These are phyloP conservation scores for Physaria fendleri DNA, from an alignment of 345 rosid species.

Conservation along the genomic window DNA sequence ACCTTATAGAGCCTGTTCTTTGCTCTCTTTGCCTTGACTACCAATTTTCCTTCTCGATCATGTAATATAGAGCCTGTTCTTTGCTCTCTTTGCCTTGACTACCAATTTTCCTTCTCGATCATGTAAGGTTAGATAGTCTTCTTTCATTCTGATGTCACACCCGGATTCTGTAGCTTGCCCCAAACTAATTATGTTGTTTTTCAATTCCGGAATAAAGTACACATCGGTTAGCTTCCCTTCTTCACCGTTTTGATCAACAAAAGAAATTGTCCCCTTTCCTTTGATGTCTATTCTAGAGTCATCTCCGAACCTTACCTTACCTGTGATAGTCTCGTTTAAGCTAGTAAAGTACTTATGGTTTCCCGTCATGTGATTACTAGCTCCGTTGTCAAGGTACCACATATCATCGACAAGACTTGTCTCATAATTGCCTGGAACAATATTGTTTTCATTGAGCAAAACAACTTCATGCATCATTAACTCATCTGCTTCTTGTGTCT, in stretches of 20 bases:
- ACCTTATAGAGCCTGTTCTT: background rate
- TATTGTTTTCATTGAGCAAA: background rate
- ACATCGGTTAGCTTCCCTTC: background rate
- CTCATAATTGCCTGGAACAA: background rate
- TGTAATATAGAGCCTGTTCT: background rate
- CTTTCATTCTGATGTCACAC: too few relatives aligned
- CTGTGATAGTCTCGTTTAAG: background rate
- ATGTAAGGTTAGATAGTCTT: too few relatives aligned
- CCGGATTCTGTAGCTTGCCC: background rate
- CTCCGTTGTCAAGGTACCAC: background rate
- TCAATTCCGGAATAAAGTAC: background rate
- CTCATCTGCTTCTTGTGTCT: background rate
- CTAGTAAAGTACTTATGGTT: background rate
- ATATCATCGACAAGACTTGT: fast-evolving
- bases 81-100: background rate
- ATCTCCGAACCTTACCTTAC: background rate
- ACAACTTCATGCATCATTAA: background rate
- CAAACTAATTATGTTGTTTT: background rate
- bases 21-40: background rate
- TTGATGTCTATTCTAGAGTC: background rate
- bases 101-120: too few relatives aligned
- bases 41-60: too few relatives aligned
- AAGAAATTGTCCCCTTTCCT: background rate
- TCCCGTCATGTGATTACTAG: background rate
- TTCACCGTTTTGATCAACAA: background rate